A percentile compares a stretch with the other conserved stretches of the same genome.
Conservation (phyloP, 176 grass and related monocot species). For the Olyra latifolia region DNA sequence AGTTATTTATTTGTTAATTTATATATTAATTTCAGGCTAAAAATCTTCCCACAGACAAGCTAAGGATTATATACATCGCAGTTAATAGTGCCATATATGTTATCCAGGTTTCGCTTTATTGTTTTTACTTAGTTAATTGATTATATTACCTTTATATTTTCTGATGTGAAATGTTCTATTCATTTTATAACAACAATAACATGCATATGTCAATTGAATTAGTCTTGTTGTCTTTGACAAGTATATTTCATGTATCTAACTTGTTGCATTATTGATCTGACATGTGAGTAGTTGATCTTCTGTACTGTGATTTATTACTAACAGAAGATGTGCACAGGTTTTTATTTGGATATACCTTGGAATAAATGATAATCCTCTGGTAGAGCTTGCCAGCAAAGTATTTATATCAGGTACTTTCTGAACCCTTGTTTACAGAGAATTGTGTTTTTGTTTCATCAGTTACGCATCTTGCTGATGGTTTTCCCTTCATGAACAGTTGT, state of each 20-base stretch:
- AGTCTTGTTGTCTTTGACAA: neutral
- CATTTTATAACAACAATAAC: neutral
- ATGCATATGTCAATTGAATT: constrained; percentile 2
- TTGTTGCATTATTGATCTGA: neutral
- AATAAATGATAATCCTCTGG: constrained; percentile 50
- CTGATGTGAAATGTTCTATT: neutral
- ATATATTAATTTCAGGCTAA: constrained; percentile 51
- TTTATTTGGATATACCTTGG: constrained; percentile 84
- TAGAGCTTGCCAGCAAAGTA: constrained; percentile 61
- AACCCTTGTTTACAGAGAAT: neutral
- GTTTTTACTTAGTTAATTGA: constrained; percentile 14
- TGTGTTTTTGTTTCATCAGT: constrained; percentile 10
- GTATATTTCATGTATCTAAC: constrained; percentile 20
- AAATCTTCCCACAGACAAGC: constrained; percentile 69
- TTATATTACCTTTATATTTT: constrained; percentile 3
- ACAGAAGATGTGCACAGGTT: constrained; percentile 40
- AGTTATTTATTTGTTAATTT: constrained; percentile 10
- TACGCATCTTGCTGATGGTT: constrained; percentile 3
- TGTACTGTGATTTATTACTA: neutral
- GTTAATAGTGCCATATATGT: constrained; percentile 69
- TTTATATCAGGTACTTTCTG: constrained; percentile 70
- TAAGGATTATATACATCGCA: constrained; percentile 63
- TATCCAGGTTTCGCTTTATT: constrained; percentile 62
- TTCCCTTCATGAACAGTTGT: constrained; percentile 58
- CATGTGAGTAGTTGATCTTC: neutral